Conservation (phyloP, 2,329 filamentous ascomycete genomes). For the Calcarisporium arbuscula region DNA sequence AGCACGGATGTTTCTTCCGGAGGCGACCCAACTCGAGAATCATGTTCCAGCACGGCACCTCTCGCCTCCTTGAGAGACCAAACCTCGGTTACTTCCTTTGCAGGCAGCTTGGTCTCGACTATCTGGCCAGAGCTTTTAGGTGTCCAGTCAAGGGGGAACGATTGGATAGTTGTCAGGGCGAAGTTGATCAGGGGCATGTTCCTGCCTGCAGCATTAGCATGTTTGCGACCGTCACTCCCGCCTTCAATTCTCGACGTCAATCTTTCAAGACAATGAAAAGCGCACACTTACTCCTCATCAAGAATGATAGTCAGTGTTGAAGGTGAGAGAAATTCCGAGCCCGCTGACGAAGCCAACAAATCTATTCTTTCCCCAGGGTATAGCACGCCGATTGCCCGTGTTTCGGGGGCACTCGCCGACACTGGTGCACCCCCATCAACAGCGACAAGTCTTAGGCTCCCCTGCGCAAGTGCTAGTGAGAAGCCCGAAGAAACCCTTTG, state of each 20-base stretch:
- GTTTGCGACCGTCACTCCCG: too few relatives aligned
- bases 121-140: too few relatives aligned
- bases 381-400: slow-evolving; percentile 7
- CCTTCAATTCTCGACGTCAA: too few relatives aligned
- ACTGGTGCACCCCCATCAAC: slow-evolving; percentile 11
- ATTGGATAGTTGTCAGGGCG: slow-evolving; percentile 8
- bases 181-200: slow-evolving; percentile 11
- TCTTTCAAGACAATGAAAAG: not conserved
- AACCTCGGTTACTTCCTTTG: too few relatives aligned
- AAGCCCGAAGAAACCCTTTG: slow-evolving; percentile 10
- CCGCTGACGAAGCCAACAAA: slow-evolving; percentile 3
- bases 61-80: too few relatives aligned
- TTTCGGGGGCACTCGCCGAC: slow-evolving; percentile 3
- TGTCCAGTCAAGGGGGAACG: slow-evolving; percentile 8
- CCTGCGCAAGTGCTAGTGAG: slow-evolving; percentile 9
- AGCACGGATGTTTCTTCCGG: slow-evolving; percentile 9
- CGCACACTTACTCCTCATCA: not conserved
- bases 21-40: too few relatives aligned
- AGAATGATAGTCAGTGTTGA: too few relatives aligned
- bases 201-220: too few relatives aligned
- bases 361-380: slow-evolving; percentile 11
- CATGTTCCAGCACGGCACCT: too few relatives aligned
- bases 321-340: too few relatives aligned
- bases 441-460: slow-evolving; percentile 8
- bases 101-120: not conserved